Base-by-base conservation (phyloP, 768 basidiomycete species). In the Russula ochroleuca region DNA sequence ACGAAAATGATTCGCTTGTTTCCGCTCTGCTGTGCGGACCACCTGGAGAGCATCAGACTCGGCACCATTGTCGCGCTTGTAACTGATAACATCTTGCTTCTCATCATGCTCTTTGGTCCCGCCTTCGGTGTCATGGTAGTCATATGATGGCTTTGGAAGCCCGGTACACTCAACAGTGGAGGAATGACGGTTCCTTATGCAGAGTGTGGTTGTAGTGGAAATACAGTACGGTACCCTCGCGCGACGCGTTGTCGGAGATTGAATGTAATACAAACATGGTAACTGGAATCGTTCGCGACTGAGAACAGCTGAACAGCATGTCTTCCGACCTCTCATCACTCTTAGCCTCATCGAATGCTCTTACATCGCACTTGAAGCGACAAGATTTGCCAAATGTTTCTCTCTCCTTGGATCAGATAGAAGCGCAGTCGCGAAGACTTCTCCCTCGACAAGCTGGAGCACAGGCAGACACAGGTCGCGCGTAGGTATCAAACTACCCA, bases 321-420 rank as follows among this genome's bases (percentile, higher is more conserved):
- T 64, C 74, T 38, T 63, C 86, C 49, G 85, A 90, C 72, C 78
- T 91, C 2, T 85, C 87, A 40, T 80, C 88, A n/a, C 77, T 92
- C 59, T 74, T 91, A 69, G 83, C 83, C 52, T 83, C 85, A 31
- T 88, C 88, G 10, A 85, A 82, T 70, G 83, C 83, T 31, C 82
- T 94, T 40, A 92, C 86, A 11, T 85, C 87, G 0, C 90, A 94
- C 73, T 76, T 94, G 33, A 82, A 85, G 4, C 80, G 83, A 49
- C 87, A 87, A 5, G 93, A 97, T 69, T 78, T 98, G 1, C 96
- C 96, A 13, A 83, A 89, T 3, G 87, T 99, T 48, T 85, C 90
- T 61, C 86, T 96, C 61, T 92, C 93, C 1, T 82, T 98, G 37
- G 94, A 96, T 74, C 93, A 98, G 77, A 90, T 99, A 66, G 96